Percentiles rank a stretch among this genome's conserved stretches.
Conservation (phyloP, 805 yeast genomes). For the Ogataea parapolymorpha region DNA sequence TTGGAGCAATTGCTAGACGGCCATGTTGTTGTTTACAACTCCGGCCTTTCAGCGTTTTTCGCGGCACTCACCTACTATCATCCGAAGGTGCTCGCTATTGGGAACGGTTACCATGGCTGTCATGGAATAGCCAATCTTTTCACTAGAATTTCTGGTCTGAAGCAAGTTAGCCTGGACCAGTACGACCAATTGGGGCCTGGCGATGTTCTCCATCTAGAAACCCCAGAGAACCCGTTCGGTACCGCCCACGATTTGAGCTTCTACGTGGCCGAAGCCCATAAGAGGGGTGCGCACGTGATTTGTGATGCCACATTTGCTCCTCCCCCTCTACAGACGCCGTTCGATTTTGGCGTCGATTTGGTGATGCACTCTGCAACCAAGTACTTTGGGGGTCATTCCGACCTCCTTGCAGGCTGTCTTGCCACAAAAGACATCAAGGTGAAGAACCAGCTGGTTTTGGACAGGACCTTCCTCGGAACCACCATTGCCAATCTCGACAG, state of each 20-base stretch:
- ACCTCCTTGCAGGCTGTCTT: slow-evolving; percentile 76
- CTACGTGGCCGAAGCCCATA: slow-evolving; percentile 70
- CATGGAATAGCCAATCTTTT: slow-evolving; percentile 65
- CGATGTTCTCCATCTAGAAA: slow-evolving; percentile 79
- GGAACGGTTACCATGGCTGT: slow-evolving; percentile 83
- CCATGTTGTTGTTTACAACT: slow-evolving; percentile 64
- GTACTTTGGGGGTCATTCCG: slow-evolving; percentile 95
- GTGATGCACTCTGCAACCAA: slow-evolving; percentile 94
- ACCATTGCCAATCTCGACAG: slow-evolving; percentile 77
- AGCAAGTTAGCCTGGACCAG: slow-evolving; percentile 48
- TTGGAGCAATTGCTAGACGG: slow-evolving; percentile 59
- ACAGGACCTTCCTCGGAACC: slow-evolving; percentile 73
- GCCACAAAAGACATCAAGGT: slow-evolving; percentile 55
- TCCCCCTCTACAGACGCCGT: slow-evolving; percentile 82
- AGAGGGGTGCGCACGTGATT: slow-evolving; percentile 65
- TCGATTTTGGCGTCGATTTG: slow-evolving; percentile 78
- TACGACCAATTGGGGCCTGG: slow-evolving; percentile 51
- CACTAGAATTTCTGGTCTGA: slow-evolving; percentile 56
- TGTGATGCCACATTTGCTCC: slow-evolving; percentile 94
- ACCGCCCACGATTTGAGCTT: slow-evolving; percentile 55
- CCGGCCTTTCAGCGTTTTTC: slow-evolving; percentile 79
- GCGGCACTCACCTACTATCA: slow-evolving; percentile 68
- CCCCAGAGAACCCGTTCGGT: slow-evolving; percentile 88
- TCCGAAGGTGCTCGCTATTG: slow-evolving; percentile 71
- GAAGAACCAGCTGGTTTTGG: slow-evolving; percentile 47